Evolutionary conservation across 208 protist genomes (phyloP), one percentile per base, ranked within the genome.

Genomic region (Borovskyia barvae): DNA sequence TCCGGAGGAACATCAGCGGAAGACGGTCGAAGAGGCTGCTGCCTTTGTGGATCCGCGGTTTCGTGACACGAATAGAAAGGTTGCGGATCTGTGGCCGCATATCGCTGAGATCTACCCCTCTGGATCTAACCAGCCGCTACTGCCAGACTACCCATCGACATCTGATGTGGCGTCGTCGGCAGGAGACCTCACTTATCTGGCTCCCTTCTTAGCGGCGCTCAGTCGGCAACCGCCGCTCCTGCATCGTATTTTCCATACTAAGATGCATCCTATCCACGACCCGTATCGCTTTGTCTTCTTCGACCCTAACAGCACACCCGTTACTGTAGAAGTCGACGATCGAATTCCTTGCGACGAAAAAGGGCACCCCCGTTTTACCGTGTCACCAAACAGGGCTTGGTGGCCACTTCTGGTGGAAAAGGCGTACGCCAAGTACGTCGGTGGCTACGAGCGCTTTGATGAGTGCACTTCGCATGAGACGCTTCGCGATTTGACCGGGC

Each of bases 361-460:
- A 33, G 53, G 55, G 17, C 45, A 76, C 47, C 80, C 85, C 20
- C 63, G 73, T 42, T 92, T 85, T 56, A 72, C 32, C 3, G 32
- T 41, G 2, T 55, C 77, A 7, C 76, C 80, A 2, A 58, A 58
- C 15, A 69, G 57, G 3, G 66, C 71, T 45, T 86, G 76, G 76
- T 94, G 80, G 51, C 85, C 88, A 17, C 54, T 91, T 19, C 63
- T 94, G 25, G 50, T 94, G 19, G 85, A 94, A 69, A 94, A 90
- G 75, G 88, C 88, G 12, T 94, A 94, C 48, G 88, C 88, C 2
- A 94, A 94, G 67, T 91, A 90, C 73, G 80, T 90, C 9, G 85
- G 85, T 42, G 80, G 82, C 15, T 94, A 91, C 72, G 65, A 70
- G 20, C 55, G 65, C 17, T 29, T 94, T 15, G 72, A 85, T 43